These are phyloP conservation scores for Suillus alpinus DNA, from an alignment of 768 basidiomycete genomes.

Conservation along the genomic window DNA sequence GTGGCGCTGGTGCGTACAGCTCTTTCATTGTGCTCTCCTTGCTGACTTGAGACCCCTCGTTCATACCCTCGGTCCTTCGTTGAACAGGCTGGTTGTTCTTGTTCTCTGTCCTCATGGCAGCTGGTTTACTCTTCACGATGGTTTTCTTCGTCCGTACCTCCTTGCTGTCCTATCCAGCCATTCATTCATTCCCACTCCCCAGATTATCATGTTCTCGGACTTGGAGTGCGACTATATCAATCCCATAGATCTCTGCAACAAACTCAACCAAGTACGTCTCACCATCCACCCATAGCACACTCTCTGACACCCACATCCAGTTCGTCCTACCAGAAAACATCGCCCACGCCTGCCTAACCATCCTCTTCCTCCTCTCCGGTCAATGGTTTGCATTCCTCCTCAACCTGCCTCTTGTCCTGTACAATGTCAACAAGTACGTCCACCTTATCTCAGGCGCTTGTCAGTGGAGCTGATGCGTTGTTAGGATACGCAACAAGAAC, in stretches of 20 bases:
- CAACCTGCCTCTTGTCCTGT: constrained; percentile 85
- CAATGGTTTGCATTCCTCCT: constrained; percentile 94
- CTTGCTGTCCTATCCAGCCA: neutral
- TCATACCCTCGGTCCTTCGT: neutral
- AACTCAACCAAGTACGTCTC: constrained; percentile 84
- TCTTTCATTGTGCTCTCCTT: neutral
- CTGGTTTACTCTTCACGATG: constrained; percentile 94
- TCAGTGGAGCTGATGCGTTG: neutral
- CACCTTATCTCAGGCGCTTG: neutral
- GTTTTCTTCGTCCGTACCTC: constrained; percentile 89
- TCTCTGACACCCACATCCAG: constrained; percentile 37
- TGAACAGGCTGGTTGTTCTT: constrained; percentile 90
- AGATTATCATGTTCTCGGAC: constrained; percentile 99
- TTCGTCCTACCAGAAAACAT: constrained; percentile 97
- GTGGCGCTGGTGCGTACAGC: constrained; percentile 39
- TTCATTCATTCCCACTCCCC: constrained; percentile 1
- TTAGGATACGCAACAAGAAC: constrained; percentile 84
- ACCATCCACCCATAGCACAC: neutral
- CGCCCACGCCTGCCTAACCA: constrained; percentile 87
- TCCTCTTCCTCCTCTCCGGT: constrained; percentile 89
- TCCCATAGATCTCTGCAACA: constrained; percentile 99
- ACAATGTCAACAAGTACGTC: constrained; percentile 91
- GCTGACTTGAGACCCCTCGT: neutral
- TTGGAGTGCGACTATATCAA: constrained; percentile 99
- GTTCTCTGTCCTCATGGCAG: constrained; percentile 93